Conservation (phyloP, 805 yeast genomes). For the Candida ficus region DNA sequence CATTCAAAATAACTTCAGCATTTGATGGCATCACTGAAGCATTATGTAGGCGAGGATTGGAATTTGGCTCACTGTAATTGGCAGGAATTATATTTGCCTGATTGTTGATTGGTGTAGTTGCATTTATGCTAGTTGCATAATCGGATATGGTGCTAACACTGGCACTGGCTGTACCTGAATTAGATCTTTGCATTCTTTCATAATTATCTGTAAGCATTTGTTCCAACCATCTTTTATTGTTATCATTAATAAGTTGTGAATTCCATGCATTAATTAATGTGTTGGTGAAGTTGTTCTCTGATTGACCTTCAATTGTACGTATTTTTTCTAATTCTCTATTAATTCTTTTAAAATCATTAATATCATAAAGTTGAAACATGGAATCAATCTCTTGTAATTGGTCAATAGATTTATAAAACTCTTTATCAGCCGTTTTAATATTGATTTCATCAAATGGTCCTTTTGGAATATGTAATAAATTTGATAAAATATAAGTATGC, state of each 20-base stretch:
- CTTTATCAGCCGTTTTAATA: constrained; percentile 4
- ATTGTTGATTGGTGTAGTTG: neutral
- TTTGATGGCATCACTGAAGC: neutral
- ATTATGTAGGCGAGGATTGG: too few species aligned
- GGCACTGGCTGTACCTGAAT: neutral
- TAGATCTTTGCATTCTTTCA: neutral
- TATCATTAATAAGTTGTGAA: constrained; percentile 10
- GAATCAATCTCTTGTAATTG: constrained; percentile 14
- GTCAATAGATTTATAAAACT: constrained; percentile 12
- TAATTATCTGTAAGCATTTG: constrained; percentile 9
- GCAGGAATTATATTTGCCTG: too few species aligned
- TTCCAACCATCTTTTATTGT: constrained; percentile 21
- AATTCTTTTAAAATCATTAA: constrained; percentile 12
- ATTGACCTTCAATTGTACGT: constrained; percentile 6
- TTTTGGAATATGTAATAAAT: constrained; percentile 9
- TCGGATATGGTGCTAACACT: neutral
- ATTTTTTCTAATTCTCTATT: constrained; percentile 5
- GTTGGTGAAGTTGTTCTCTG: neutral
- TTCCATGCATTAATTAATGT: constrained; percentile 5
- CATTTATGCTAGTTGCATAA: neutral
- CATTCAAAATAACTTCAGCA: neutral
- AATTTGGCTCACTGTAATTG: too few species aligned
- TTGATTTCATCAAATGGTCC: constrained; percentile 8
- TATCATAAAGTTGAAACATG: constrained; percentile 11
- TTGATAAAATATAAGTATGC: constrained; percentile 15